Evolutionary conservation across 768 basidiomycete species (phyloP).

Genomic region (Multifurca ochricompacta): DNA sequence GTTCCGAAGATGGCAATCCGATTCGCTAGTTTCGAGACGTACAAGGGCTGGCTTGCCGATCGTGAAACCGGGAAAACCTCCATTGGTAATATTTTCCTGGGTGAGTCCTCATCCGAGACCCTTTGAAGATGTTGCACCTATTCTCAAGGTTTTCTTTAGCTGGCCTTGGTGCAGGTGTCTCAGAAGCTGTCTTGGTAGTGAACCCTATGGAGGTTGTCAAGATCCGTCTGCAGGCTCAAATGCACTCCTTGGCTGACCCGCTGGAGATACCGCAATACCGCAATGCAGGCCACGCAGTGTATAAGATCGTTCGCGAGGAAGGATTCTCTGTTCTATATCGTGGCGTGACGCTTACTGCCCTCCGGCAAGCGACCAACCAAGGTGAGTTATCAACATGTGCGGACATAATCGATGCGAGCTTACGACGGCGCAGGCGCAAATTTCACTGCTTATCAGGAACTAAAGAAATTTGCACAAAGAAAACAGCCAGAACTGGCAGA

Average conservation of each 20-base stretch:
- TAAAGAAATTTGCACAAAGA: slow-evolving; percentile 75
- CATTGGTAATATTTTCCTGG: slow-evolving; percentile 77
- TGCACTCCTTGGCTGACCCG: slow-evolving; percentile 94
- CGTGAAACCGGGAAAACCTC: slow-evolving; percentile 70
- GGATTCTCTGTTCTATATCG: slow-evolving; percentile 80
- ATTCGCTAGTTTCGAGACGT: slow-evolving; percentile 95
- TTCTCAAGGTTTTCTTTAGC: slow-evolving; percentile 38
- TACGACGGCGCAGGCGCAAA: slow-evolving; percentile 60
- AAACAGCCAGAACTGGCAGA: slow-evolving; percentile 72
- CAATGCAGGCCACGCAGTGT: slow-evolving; percentile 95
- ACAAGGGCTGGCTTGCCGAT: slow-evolving; percentile 78
- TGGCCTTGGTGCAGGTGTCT: slow-evolving; percentile 90
- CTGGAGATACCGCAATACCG: slow-evolving; percentile 89
- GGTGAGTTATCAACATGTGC: slow-evolving; percentile 37
- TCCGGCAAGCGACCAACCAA: slow-evolving; percentile 97
- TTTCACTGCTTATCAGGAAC: slow-evolving; percentile 95
- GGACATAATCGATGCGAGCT: background rate
- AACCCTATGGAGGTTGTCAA: slow-evolving; percentile 99
- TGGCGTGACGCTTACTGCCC: slow-evolving; percentile 87
- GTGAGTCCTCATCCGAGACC: slow-evolving; percentile 36
- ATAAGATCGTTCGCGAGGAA: slow-evolving; percentile 90
- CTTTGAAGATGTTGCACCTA: background rate
- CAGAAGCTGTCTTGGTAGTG: slow-evolving; percentile 90
- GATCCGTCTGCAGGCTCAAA: slow-evolving; percentile 95
- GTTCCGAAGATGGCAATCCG: slow-evolving; percentile 99